A percentile compares a stretch with the other conserved stretches of the same genome.
Evolutionary conservation across 1,284 basidiomycete genomes (phyloP).

Genomic region (Kalmanozyma brasiliensis): DNA sequence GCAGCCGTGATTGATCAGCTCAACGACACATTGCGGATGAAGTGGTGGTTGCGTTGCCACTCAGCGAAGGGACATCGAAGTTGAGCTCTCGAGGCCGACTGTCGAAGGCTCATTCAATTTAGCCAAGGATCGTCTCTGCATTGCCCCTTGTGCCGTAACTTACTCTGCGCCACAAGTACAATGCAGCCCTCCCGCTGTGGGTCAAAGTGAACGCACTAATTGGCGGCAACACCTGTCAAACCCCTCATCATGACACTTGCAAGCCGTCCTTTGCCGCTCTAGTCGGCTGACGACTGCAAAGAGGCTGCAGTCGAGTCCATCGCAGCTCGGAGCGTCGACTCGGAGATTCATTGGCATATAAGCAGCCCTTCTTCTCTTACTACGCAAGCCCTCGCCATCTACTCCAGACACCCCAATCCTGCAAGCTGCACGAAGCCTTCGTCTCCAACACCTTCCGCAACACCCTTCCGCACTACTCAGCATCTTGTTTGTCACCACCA

Average conservation of each 20-base stretch:
- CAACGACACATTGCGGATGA: conserved; percentile 13
- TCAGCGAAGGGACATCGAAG: no score
- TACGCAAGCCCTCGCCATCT: no score
- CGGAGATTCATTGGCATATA: conserved; percentile 8
- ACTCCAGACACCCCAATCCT: no score
- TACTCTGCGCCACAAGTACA: no score
- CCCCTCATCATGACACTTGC: conserved; percentile 13
- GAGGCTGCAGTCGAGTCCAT: not conserved
- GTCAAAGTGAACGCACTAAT: not conserved
- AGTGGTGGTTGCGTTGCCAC: no score
- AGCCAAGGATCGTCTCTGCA: conserved; percentile 24
- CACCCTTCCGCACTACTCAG: not conserved
- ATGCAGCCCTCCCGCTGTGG: no score
- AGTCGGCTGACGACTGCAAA: not conserved
- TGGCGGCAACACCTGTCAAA: conserved; percentile 17
- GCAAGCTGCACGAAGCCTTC: not conserved
- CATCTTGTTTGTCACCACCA: not conserved
- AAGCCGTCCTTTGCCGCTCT: not conserved
- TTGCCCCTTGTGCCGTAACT: not conserved
- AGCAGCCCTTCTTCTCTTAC: no score
- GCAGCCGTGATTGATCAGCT: conserved; percentile 31
- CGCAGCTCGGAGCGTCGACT: not conserved
- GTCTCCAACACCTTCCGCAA: not conserved
- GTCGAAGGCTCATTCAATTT: not conserved
- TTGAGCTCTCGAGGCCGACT: conserved; percentile 6